A percentile compares a stretch with the other conserved stretches of the same genome.
These are phyloP conservation scores for Hyaloraphidium curvatum DNA, from an alignment of 192 early-diverging fungal species.

Conservation along the genomic window DNA sequence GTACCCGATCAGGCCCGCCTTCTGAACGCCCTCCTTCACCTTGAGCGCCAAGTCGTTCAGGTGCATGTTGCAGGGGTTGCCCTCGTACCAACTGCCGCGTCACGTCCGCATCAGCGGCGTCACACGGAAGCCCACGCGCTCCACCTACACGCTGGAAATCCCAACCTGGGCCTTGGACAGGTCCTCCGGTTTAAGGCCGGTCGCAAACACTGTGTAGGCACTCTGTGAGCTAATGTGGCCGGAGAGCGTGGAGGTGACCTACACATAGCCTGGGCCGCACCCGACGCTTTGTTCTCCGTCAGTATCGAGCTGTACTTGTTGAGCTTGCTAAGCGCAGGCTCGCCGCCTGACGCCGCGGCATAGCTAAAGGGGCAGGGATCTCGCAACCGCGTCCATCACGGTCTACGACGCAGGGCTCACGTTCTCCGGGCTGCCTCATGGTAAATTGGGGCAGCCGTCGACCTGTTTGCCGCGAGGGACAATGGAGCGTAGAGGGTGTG, in stretches of 20 bases:
- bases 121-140: too few species aligned
- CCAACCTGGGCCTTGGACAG: constrained; percentile 85
- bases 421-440: too few species aligned
- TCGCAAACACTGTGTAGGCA: constrained; percentile 92
- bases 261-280: constrained; percentile 95
- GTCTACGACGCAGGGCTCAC: too few species aligned
- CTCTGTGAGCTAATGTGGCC: too few species aligned
- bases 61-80: constrained; percentile 99
- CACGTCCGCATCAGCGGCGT: neutral
- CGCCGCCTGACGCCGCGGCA: too few species aligned
- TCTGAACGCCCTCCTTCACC: constrained; percentile 84
- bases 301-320: constrained; percentile 78
- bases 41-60: constrained; percentile 63
- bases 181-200: constrained; percentile 64
- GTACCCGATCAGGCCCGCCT: constrained; percentile 76
- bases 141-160: constrained; percentile 73
- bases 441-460: too few species aligned
- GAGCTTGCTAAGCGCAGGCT: too few species aligned
- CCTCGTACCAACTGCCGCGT: constrained; percentile 71
- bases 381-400: too few species aligned
- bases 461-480: too few species aligned
- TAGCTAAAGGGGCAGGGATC: too few species aligned
- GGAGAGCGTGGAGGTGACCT: too few species aligned
- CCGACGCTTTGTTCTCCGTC: constrained; percentile 85
- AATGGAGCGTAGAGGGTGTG: too few species aligned